These are phyloP conservation scores for Serendipita sp. DNA, from an alignment of 768 basidiomycete genomes.

Conservation along the genomic window DNA sequence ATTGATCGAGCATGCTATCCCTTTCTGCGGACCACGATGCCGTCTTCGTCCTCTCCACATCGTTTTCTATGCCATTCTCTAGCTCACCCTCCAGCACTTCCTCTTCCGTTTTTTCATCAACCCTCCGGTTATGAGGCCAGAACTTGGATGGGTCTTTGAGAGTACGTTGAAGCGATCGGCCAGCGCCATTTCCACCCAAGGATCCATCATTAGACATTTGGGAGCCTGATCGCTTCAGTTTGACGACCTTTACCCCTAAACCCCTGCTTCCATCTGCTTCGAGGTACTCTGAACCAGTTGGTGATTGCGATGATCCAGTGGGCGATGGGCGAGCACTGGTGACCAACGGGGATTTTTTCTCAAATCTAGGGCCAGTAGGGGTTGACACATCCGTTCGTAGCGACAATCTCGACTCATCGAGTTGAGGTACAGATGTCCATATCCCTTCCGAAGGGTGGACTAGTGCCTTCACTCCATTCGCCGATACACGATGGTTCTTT, in stretches of 20 bases:
- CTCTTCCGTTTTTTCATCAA: neutral
- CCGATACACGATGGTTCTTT: neutral
- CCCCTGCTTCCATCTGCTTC: neutral
- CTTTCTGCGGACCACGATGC: neutral
- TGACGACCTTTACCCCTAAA: neutral
- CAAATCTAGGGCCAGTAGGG: neutral
- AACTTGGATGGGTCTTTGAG: slow-evolving; percentile 4
- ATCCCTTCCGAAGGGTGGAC: neutral
- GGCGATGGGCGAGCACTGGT: neutral
- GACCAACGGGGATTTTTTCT: neutral
- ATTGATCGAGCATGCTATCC: neutral
- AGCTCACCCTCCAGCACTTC: neutral
- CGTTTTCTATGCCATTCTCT: too few relatives aligned
- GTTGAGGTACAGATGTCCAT: neutral
- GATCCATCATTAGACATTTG: neutral
- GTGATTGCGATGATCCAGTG: neutral
- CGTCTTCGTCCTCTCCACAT: neutral
- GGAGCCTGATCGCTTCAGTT: neutral
- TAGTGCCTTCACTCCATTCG: neutral
- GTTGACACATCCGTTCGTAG: neutral
- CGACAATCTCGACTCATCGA: neutral
- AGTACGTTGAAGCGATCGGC: neutral
- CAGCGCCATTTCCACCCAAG: neutral
- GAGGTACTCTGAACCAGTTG: neutral
- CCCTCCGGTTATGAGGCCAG: neutral